phyloP scores from a whole-genome alignment of 805 yeast species.

The Kregervanrija fluxuum region DNA sequence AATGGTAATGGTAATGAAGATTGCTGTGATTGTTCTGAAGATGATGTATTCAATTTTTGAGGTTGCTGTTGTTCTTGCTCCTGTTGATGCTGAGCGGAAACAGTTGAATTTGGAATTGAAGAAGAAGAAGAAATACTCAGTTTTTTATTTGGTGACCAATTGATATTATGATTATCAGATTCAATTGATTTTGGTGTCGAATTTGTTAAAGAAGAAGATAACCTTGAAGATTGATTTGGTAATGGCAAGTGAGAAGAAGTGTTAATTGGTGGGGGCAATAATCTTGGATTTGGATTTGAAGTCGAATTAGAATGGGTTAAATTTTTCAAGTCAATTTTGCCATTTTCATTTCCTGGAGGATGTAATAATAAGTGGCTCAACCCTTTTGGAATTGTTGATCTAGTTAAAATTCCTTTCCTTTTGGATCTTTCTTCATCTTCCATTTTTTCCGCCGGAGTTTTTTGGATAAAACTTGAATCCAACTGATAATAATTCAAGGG shows the following conservation, averaged over 20 bases:
- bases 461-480: constrained; percentile 25
- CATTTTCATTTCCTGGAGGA: constrained; percentile 7
- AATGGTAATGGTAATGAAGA: no score
- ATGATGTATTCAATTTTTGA: no score
- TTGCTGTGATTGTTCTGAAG: no score
- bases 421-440: constrained; percentile 44
- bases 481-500: constrained; percentile 31
- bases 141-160: no score
- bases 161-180: neutral
- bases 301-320: neutral
- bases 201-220: constrained; percentile 7
- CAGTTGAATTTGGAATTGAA: no score
- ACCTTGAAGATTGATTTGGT: constrained; percentile 6
- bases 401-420: constrained; percentile 43
- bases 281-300: constrained; percentile 1
- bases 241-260: constrained; percentile 4
- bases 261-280: constrained; percentile 9
- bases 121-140: no score
- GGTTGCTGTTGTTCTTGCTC: no score
- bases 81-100: no score
- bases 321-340: neutral
- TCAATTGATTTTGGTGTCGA: neutral
- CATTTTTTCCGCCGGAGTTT: constrained; percentile 28
- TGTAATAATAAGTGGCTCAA: constrained; percentile 41
- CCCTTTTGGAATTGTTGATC: constrained; percentile 47